Evolutionary conservation across 768 basidiomycete species (phyloP).

Genomic region (Trametes cinnabarina): DNA sequence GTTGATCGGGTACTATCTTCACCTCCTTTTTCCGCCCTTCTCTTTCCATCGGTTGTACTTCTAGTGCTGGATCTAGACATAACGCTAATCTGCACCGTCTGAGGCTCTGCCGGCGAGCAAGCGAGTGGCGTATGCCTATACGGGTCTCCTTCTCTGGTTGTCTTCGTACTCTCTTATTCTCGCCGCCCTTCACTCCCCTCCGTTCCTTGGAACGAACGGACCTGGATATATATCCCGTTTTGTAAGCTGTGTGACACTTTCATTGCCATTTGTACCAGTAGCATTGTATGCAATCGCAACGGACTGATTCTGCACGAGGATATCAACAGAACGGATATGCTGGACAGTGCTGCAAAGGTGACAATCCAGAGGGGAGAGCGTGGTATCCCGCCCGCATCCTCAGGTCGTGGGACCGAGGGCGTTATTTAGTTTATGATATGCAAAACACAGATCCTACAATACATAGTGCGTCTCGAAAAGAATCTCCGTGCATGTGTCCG

Average conservation of each 20-base stretch:
- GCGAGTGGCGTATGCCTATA: too few species aligned
- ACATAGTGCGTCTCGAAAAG: conserved; percentile 1
- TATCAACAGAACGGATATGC: too few species aligned
- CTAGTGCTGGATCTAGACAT: neutral
- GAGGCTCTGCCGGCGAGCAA: too few species aligned
- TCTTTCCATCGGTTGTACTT: neutral
- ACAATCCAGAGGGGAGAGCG: neutral
- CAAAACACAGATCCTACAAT: conserved; percentile 2
- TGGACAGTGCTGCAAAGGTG: too few species aligned
- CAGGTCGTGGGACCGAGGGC: neutral
- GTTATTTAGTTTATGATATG: conserved; percentile 4
- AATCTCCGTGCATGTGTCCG: conserved; percentile 6
- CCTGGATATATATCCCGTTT: neutral
- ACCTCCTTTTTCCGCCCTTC: neutral
- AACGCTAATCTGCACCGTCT: neutral
- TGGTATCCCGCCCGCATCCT: neutral
- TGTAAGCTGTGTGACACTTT: neutral
- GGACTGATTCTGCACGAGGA: too few species aligned
- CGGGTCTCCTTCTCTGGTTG: too few species aligned
- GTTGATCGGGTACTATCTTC: too few species aligned
- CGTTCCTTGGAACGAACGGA: neutral
- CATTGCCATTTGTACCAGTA: neutral
- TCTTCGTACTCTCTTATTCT: too few species aligned
- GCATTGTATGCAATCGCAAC: too few species aligned
- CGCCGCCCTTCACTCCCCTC: neutral